These are phyloP conservation scores for Mycena galopus DNA, from an alignment of 768 basidiomycete genomes.

Conservation along the genomic window DNA sequence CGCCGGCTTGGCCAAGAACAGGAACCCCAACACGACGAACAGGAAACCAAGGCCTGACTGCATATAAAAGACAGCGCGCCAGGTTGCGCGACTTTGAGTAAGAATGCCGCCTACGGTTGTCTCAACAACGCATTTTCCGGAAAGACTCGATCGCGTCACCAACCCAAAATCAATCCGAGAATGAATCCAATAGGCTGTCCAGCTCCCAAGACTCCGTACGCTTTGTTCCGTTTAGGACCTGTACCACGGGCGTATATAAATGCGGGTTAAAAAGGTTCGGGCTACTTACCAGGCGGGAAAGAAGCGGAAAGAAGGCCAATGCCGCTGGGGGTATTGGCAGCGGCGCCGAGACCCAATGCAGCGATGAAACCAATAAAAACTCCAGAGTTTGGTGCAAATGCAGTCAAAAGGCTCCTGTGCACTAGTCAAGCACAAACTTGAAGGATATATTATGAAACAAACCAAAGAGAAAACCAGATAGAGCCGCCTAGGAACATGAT, in stretches of 20 bases:
- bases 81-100: constrained; percentile 46
- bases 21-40: constrained; percentile 43
- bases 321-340: constrained; percentile 50
- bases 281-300: constrained; percentile 41
- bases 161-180: constrained; percentile 48
- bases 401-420: constrained; percentile 45
- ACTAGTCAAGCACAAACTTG: not conserved
- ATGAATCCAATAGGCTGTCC: constrained; percentile 51
- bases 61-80: constrained; percentile 50
- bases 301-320: constrained; percentile 42
- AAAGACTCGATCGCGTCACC: not conserved
- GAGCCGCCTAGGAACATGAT: constrained; percentile 48
- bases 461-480: constrained; percentile 49
- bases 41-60: constrained; percentile 47
- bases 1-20: constrained; percentile 36
- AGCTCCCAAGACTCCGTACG: constrained; percentile 50
- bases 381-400: constrained; percentile 44
- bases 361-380: constrained; percentile 49
- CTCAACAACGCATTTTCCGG: not conserved
- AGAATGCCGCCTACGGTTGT: constrained; percentile 45
- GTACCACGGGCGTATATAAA: not conserved
- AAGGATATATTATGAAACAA: not conserved
- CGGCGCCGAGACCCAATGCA: constrained; percentile 48
- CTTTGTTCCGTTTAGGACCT: constrained; percentile 46
- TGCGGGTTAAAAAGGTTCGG: no score